Conservation (phyloP, 2,329 filamentous ascomycete species). For the Talaromyces atroroseus region DNA sequence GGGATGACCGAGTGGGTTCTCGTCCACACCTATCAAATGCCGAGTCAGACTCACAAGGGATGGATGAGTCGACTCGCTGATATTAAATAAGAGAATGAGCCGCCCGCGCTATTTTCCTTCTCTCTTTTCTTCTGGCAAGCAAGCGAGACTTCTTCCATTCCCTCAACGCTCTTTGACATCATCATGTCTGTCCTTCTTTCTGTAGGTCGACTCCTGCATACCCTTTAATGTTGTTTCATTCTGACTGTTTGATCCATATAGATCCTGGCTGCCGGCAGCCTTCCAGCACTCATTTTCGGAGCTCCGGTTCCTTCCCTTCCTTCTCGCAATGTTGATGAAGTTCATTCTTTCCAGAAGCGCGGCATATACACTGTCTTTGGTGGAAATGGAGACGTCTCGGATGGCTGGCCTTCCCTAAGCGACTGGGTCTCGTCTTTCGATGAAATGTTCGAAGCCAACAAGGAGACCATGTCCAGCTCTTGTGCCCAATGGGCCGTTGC, state of each 20-base stretch:
- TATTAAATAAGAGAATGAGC: not conserved
- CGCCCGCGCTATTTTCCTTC: not conserved
- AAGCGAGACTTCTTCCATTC: conserved; percentile 15
- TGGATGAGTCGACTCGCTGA: no score
- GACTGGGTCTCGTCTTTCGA: conserved; percentile 21
- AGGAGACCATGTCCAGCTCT: conserved; percentile 3
- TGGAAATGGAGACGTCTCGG: conserved; percentile 11
- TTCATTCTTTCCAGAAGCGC: conserved; percentile 9
- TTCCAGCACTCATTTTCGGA: conserved; percentile 14
- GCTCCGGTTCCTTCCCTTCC: conserved; percentile 12
- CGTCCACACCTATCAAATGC: not conserved
- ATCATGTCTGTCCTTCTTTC: conserved; percentile 15
- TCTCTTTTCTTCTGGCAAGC: conserved; percentile 10
- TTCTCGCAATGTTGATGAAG: conserved; percentile 9
- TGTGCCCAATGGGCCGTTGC: conserved; percentile 7
- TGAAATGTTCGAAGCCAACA: conserved; percentile 11
- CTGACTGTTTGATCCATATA: not conserved
- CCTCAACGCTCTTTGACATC: conserved; percentile 11
- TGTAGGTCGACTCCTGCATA: not conserved
- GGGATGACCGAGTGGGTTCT: not conserved
- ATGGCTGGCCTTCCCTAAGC: conserved; percentile 26
- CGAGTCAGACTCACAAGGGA: not conserved
- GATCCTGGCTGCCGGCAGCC: conserved; percentile 15
- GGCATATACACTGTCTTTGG: conserved; percentile 11
- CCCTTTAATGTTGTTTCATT: not conserved